These are phyloP conservation scores for Camelina neglecta DNA, from an alignment of 345 rosid genomes.

Conservation along the genomic window DNA sequence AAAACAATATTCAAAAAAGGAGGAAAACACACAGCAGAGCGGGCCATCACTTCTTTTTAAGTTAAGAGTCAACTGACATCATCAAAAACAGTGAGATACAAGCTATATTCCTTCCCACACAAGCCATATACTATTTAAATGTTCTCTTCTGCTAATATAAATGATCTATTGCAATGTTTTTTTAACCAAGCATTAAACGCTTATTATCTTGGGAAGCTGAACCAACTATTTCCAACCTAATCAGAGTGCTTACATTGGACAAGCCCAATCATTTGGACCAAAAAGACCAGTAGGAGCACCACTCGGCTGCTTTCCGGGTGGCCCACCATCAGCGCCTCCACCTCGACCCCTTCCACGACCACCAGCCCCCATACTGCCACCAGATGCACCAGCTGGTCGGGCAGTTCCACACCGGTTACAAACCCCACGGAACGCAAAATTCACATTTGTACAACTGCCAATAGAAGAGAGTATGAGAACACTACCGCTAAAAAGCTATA, in stretches of 20 bases:
- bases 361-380: conserved; percentile 72
- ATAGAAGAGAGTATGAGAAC: conserved; percentile 45
- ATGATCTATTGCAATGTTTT: not conserved
- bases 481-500: conserved; percentile 16
- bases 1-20: conserved; percentile 1
- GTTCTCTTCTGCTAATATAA: not conserved
- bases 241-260: conserved; percentile 84
- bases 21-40: not conserved
- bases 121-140: not conserved
- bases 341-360: conserved; percentile 90
- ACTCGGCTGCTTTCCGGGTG: conserved; percentile 57
- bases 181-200: conserved; percentile 1
- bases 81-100: conserved; percentile 1
- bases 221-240: not conserved
- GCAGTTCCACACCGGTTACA: conserved; percentile 98
- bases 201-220: not conserved
- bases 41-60: not conserved
- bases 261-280: conserved; percentile 99
- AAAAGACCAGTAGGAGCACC: conserved; percentile 82
- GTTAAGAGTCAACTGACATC: not conserved
- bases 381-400: conserved; percentile 85
- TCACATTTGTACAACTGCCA: conserved; percentile 93
- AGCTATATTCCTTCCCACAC: conserved; percentile 8
- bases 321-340: conserved; percentile 54
- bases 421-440: conserved; percentile 97